Conservation (phyloP, 1,284 basidiomycete species). For the Pseudozyma sp. region DNA sequence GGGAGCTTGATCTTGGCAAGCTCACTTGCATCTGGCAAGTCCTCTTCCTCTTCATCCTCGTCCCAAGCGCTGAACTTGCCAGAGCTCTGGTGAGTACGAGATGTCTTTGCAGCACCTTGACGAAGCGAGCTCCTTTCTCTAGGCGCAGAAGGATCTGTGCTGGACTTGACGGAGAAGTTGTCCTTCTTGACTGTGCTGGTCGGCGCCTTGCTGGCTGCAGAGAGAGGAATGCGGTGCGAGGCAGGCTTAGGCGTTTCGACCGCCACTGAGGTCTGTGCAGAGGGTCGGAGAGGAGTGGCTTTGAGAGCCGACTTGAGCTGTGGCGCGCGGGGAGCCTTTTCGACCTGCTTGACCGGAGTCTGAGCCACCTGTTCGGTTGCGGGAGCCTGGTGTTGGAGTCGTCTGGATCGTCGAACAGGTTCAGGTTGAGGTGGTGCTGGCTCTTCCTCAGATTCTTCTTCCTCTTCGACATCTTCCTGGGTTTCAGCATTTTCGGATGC, state of each 20-base stretch:
- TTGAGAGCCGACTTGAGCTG: constrained; percentile 49
- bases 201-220: constrained; percentile 36
- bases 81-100: constrained; percentile 60
- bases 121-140: constrained; percentile 62
- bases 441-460: constrained; percentile 29
- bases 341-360: constrained; percentile 30
- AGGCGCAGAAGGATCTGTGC: constrained; percentile 37
- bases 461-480: constrained; percentile 14
- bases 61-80: constrained; percentile 63
- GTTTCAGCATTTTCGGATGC: constrained; percentile 28
- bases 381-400: constrained; percentile 33
- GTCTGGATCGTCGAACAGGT: constrained; percentile 32
- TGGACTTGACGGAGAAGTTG: constrained; percentile 53
- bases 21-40: constrained; percentile 58
- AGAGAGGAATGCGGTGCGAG: constrained; percentile 39
- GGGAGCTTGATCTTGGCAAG: constrained; percentile 67
- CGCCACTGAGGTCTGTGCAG: constrained; percentile 12
- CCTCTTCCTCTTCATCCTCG: constrained; percentile 66
- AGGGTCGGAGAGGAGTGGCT: constrained; percentile 37
- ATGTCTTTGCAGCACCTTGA: constrained; percentile 60
- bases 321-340: constrained; percentile 16
- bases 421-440: constrained; percentile 25
- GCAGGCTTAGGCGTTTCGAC: constrained; percentile 41
- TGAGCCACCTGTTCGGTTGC: constrained; percentile 15
- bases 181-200: constrained; percentile 40